Evolutionary conservation across 202 grass and related monocot species (phyloP).

Genomic region (Setaria italica): DNA sequence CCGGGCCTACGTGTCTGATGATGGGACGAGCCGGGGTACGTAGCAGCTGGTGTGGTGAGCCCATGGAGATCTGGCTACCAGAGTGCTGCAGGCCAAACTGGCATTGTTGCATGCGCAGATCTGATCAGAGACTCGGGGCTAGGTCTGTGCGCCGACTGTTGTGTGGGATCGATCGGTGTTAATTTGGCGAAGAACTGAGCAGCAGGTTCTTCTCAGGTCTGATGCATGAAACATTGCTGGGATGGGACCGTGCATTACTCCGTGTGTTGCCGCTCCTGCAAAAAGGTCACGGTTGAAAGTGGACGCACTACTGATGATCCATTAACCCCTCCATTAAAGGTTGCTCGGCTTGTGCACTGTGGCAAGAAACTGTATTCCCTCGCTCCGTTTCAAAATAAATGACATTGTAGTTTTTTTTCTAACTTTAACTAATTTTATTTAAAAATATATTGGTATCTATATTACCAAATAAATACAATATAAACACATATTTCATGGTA

Average conservation of each 20-base stretch:
- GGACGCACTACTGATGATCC: not conserved
- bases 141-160: not conserved
- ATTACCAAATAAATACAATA: too few relatives aligned
- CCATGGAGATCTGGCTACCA: not conserved
- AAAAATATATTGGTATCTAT: too few relatives aligned
- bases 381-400: not conserved
- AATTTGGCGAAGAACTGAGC: not conserved
- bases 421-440: not conserved
- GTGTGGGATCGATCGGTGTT: not conserved
- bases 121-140: not conserved
- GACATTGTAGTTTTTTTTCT: not conserved
- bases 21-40: not conserved
- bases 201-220: not conserved
- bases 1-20: conserved; percentile 20
- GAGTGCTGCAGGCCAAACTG: not conserved
- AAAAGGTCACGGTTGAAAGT: not conserved
- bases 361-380: not conserved
- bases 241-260: not conserved
- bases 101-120: not conserved
- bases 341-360: not conserved
- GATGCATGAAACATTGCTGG: not conserved
- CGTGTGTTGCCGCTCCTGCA: not conserved
- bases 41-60: not conserved
- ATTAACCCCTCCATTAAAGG: not conserved
- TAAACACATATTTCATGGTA: too few relatives aligned